Evolutionary conservation across 306 rosid species (phyloP).

Genomic region (Acacia acuminata): DNA sequence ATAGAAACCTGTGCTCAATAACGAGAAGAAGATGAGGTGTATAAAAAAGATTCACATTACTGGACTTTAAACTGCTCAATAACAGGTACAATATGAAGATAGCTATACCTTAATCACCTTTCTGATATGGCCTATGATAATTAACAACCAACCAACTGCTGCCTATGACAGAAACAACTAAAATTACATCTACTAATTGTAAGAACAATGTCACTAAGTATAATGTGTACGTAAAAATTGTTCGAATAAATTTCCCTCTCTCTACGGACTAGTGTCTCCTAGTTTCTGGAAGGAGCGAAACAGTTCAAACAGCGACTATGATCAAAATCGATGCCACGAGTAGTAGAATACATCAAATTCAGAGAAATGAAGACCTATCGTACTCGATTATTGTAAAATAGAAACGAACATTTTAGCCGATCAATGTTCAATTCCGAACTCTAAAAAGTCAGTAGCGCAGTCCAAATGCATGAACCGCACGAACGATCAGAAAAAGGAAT

Average conservation of each 20-base stretch:
- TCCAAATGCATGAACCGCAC: background rate
- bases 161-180: background rate
- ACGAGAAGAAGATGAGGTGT: background rate
- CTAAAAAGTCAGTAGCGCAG: background rate
- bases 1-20: background rate
- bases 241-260: background rate
- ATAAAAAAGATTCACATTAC: background rate
- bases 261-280: background rate
- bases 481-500: background rate
- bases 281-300: background rate
- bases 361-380: background rate
- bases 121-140: background rate
- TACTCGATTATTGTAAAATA: background rate
- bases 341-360: background rate
- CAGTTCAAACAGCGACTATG: slow-evolving; percentile 1
- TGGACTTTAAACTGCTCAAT: background rate
- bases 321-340: background rate
- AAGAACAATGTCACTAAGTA: background rate
- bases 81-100: background rate
- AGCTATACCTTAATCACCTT: background rate
- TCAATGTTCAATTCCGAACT: background rate
- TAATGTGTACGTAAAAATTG: background rate
- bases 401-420: background rate
- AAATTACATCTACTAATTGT: background rate
- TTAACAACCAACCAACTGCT: background rate